Evolutionary conservation across 805 yeast genomes (phyloP).

Genomic region (Candida patagonica): DNA sequence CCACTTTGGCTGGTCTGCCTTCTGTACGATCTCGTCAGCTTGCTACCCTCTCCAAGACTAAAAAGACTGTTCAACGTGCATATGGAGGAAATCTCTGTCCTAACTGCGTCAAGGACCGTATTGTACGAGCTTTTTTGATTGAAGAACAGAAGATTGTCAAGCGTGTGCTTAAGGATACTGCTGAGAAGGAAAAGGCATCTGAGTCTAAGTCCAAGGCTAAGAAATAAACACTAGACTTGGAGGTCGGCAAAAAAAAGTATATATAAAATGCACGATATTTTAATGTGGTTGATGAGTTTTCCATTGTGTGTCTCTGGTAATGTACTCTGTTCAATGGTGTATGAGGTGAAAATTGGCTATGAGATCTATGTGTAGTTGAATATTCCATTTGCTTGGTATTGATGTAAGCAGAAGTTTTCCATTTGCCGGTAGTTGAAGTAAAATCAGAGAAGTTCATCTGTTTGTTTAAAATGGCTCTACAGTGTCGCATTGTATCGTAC

Average conservation of each 20-base stretch:
- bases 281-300: background rate
- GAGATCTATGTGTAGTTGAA: no score
- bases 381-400: no score
- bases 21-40: constrained; percentile 97
- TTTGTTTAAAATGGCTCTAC: no score
- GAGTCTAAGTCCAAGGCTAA: constrained; percentile 31
- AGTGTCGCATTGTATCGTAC: no score
- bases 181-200: constrained; percentile 73
- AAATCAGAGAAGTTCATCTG: no score
- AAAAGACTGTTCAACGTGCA: constrained; percentile 98
- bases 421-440: no score
- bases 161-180: constrained; percentile 96
- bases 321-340: no score
- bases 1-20: constrained; percentile 76
- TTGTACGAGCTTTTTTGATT: constrained; percentile 98
- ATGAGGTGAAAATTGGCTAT: no score
- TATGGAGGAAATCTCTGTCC: constrained; percentile 99
- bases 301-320: background rate
- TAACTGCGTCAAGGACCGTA: constrained; percentile 96
- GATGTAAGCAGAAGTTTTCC: no score
- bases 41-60: constrained; percentile 90
- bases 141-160: constrained; percentile 99
- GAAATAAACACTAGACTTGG: constrained; percentile 17
- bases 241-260: constrained; percentile 1
- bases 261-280: constrained; percentile 2